These are phyloP conservation scores for Saturnispora bothae DNA, from an alignment of 805 yeast genomes.

Conservation along the genomic window DNA sequence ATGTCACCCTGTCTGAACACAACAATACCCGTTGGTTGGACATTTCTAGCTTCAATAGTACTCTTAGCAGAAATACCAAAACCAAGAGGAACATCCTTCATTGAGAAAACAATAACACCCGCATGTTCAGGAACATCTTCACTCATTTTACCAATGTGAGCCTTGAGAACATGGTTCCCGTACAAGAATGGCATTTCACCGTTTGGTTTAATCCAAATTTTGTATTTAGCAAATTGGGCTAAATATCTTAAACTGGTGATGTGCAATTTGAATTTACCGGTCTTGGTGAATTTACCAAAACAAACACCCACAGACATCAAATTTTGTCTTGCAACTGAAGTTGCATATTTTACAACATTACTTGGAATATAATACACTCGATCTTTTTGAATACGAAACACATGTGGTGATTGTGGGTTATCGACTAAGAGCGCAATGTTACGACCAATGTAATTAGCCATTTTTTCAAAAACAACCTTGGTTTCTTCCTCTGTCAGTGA, in stretches of 20 bases:
- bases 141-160: conserved; percentile 92
- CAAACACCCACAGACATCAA: conserved; percentile 91
- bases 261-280: conserved; percentile 92
- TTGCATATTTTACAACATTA: conserved; percentile 73
- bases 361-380: conserved; percentile 90
- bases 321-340: conserved; percentile 79
- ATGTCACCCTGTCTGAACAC: conserved; percentile 96
- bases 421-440: conserved; percentile 83
- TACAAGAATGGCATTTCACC: conserved; percentile 98
- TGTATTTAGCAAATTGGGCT: conserved; percentile 82
- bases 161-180: conserved; percentile 93
- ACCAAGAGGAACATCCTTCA: conserved; percentile 89
- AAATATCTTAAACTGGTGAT: conserved; percentile 80
- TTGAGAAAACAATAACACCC: conserved; percentile 83
- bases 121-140: conserved; percentile 98
- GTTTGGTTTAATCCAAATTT: conserved; percentile 91
- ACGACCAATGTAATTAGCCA: conserved; percentile 95
- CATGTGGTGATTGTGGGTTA: conserved; percentile 80
- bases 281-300: conserved; percentile 93
- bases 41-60: conserved; percentile 73
- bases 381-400: conserved; percentile 91
- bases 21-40: conserved; percentile 90
- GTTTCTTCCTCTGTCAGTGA: conserved; percentile 95
- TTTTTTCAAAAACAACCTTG: conserved; percentile 87
- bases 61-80: conserved; percentile 93